These are phyloP conservation scores for Syzygium malaccense DNA, from an alignment of 441 rosid genomes.

Conservation along the genomic window DNA sequence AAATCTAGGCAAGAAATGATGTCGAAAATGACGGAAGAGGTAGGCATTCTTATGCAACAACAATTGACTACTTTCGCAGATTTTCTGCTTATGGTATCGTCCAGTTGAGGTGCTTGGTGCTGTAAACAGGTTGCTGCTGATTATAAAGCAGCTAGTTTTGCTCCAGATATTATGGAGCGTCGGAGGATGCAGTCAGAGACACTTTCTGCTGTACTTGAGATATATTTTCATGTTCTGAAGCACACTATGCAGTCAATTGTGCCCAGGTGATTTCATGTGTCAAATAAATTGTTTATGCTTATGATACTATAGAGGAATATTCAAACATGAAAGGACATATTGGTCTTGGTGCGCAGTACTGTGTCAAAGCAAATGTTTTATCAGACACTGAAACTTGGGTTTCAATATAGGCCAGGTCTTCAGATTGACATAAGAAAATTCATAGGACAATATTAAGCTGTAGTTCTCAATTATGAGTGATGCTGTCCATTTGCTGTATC, in stretches of 20 bases:
- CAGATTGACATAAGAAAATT: background rate
- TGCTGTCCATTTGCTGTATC: background rate
- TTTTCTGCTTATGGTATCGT: background rate
- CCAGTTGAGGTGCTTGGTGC: conserved; percentile 5
- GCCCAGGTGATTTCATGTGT: conserved; percentile 39
- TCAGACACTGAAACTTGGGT: background rate
- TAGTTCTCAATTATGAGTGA: background rate
- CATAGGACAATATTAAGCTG: background rate
- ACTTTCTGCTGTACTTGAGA: conserved; percentile 86
- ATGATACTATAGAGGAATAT: background rate
- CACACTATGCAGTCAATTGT: conserved; percentile 44
- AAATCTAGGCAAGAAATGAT: conserved; percentile 56
- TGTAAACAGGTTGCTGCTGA: conserved; percentile 72
- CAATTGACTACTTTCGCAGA: background rate
- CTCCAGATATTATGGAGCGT: conserved; percentile 53
- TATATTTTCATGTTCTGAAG: conserved; percentile 81
- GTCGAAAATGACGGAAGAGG: conserved; percentile 78
- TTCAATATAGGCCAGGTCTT: background rate
- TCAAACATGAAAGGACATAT: background rate
- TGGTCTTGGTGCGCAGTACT: background rate
- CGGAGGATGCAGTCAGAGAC: conserved; percentile 71
- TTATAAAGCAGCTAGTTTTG: conserved; percentile 56
- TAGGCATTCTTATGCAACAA: conserved; percentile 6
- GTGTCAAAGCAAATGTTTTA: background rate
- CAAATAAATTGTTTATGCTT: background rate